Conservation (phyloP, 805 yeast genomes). For the Saitoella complicata region DNA sequence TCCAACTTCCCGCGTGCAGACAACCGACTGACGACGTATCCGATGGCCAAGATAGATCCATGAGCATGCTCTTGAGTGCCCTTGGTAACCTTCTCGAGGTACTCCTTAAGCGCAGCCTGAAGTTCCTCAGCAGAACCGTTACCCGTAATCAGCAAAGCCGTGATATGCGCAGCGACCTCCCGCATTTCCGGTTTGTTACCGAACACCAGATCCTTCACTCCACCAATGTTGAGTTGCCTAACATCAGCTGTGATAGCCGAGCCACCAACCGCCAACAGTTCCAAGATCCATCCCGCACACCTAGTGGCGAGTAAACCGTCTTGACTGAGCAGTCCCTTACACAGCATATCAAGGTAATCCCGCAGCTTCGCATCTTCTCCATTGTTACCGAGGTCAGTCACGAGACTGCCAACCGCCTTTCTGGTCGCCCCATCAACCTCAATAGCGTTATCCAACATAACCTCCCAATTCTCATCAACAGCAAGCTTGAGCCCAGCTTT, state of each 20-base stretch:
- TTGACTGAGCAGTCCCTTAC: constrained; percentile 3
- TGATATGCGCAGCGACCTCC: constrained; percentile 26
- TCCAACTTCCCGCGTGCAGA: constrained; percentile 20
- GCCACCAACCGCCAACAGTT: constrained; percentile 14
- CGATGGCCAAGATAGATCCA: constrained; percentile 21
- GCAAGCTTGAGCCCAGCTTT: constrained; percentile 39
- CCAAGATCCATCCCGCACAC: too few species aligned
- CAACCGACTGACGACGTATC: constrained; percentile 34
- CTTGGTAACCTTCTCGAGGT: constrained; percentile 3
- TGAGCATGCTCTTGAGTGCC: constrained; percentile 6
- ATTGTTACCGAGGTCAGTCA: background rate
- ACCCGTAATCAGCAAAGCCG: constrained; percentile 24
- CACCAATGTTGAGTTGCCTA: constrained; percentile 10
- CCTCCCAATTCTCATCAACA: constrained; percentile 59
- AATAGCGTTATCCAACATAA: constrained; percentile 51
- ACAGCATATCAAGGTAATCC: constrained; percentile 1
- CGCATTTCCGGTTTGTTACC: constrained; percentile 9
- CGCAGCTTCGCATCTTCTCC: constrained; percentile 1
- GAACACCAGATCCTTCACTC: constrained; percentile 4
- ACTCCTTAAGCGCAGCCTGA: background rate
- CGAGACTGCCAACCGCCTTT: background rate
- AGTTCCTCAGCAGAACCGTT: background rate
- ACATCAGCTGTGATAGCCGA: constrained; percentile 18
- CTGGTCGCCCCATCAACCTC: constrained; percentile 42
- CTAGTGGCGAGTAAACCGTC: constrained; percentile 1